Base-by-base conservation (phyloP, 2,329 filamentous ascomycete genomes). In the Aureobasidium vineae region DNA sequence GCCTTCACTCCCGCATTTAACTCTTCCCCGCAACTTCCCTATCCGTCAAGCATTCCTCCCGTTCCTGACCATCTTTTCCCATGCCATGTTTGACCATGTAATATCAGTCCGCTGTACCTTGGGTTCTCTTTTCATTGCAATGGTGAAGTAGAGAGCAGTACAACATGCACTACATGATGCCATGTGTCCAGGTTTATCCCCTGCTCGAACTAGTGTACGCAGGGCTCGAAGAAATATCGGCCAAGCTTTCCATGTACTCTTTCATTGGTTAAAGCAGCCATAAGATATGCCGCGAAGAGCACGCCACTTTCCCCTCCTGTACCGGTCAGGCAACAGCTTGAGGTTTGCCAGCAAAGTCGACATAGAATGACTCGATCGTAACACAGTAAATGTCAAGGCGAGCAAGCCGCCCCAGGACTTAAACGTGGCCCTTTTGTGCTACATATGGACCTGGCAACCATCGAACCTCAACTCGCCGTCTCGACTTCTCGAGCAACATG, bases 21-120 rank as follows among this genome's bases (percentile, higher is more conserved):
- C 23, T 59, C 40, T 59, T 59, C 40, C 19, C 54, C 54, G 54
- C 54, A 59, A 59, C 26, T 59, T n/a, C 40, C 54, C 43, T 31
- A 33, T 7, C 16, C 10, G 40, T 45, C 40, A 21, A 28, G 21
- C 21, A 13, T 49, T 28, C 45, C 23, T 47, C 10, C 2, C 13
- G 10, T 19, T 47, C 21, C 6, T 15, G 6, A 28, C 3, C 13
- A 16, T 15, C 8, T 31, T n/a, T n/a, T 33, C 26, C 5, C n/a
- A 31, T 21, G 43, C 31, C n/a, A 6, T 54, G 31, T 31, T 21
- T 31, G 23, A n/a, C 15, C 23, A 31, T 3, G 11, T 36, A 3
- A 36, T 13, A 13, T 36, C 33, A 3, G 13, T 10, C 8, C 26
- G 10, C 1, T n/a, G 26, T 33, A 31, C 10, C 26, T 31, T n/a